Base-by-base conservation (phyloP, 2,329 filamentous ascomycete genomes). In the Tolypocladium ovalisporum region DNA sequence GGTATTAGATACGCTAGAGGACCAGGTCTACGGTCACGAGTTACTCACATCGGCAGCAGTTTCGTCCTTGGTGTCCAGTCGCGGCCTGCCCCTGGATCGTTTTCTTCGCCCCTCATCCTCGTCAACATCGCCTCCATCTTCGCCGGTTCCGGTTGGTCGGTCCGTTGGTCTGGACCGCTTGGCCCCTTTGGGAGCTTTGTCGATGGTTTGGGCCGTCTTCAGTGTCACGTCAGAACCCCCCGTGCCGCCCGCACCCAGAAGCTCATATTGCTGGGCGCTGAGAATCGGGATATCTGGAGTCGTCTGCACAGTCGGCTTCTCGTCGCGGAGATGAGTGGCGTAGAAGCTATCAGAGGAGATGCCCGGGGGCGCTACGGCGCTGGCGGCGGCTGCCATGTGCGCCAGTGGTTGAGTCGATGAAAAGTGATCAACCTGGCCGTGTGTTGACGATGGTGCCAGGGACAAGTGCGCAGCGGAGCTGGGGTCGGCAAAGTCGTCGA, bases 1-100 rank as follows among this genome's bases (percentile, higher is more conserved):
- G 59, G 29, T 34, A 4, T 51, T 51, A 51, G 47, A 51, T 12
- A 29, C 44, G 9, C 17, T 13, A 34, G 19, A 51, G 15, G 9
- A 10, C 17, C 47, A 39, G 10, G 35, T 39, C 53, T 27, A 27
- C 22, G 19, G n/a, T 7, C 17, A 19, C 59, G 35, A 44, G 29
- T 36, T n/a, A 84, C 87, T 81, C 73, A 90, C 89, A 75, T 92
- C 89, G 56, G 83, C 84, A 60, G 88, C 84, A 29, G 86, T 91
- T 71, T 90, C 84, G 71, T 93, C 88, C 60, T 84, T 84, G n/a
- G 84, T 83, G 63, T 92, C 85, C 19, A 94, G 77, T 54, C 89
- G 78, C 7, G 90, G 90, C 57, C 90, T 80, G 9, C 90, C 90
- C 67, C 90, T 79, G 22, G 83, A 76, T 64, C 87, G 83, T 68